Evolutionary conservation across 768 basidiomycete species (phyloP).

Genomic region (Hydnomerulius pinastri): DNA sequence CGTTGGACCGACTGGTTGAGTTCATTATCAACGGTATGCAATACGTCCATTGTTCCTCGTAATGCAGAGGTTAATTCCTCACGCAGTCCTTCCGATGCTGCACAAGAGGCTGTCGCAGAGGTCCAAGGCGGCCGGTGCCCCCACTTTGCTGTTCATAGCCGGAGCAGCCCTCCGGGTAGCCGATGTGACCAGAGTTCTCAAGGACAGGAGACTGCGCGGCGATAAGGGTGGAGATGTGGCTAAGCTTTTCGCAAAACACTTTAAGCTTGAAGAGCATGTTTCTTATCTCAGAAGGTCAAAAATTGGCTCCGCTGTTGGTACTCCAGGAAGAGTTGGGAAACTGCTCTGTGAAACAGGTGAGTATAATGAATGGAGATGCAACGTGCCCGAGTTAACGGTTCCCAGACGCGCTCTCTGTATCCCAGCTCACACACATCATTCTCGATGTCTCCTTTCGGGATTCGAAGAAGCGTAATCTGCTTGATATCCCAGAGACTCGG

Average conservation of each 20-base stretch:
- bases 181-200: conserved; percentile 77
- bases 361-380: conserved; percentile 14
- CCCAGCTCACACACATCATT: conserved; percentile 82
- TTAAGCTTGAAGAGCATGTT: conserved; percentile 88
- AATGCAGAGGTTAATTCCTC: background rate
- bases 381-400: conserved; percentile 7
- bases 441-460: conserved; percentile 77
- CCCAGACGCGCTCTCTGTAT: conserved; percentile 68
- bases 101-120: conserved; percentile 71
- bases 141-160: conserved; percentile 82
- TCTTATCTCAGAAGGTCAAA: conserved; percentile 83
- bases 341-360: conserved; percentile 71
- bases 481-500: conserved; percentile 84
- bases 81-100: conserved; percentile 63
- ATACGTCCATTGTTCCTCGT: background rate
- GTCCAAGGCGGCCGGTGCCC: conserved; percentile 79
- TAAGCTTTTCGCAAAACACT: conserved; percentile 94
- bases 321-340: conserved; percentile 89
- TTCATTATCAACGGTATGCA: conserved; percentile 74
- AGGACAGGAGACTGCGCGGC: conserved; percentile 66
- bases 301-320: conserved; percentile 87
- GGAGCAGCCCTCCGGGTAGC: conserved; percentile 92
- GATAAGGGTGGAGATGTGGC: conserved; percentile 90
- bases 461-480: conserved; percentile 68
- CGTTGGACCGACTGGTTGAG: conserved; percentile 66